phyloP scores from a whole-genome alignment of 495 filamentous ascomycete species.

The Penicillium turbatum region DNA sequence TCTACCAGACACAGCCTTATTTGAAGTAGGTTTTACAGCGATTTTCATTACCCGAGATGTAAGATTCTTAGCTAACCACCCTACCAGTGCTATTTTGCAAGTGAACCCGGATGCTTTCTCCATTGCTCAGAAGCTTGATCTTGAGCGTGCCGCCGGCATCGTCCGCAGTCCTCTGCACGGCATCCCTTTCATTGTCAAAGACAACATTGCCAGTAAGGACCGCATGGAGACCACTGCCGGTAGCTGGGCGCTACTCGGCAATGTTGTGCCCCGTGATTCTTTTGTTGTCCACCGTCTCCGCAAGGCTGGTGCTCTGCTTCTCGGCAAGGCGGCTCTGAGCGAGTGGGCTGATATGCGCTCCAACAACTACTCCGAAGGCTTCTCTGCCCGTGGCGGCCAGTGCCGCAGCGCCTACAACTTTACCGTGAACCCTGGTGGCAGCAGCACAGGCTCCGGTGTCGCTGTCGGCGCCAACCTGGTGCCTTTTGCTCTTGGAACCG shows the following conservation, averaged over 20 bases:
- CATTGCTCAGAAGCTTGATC: constrained; percentile 56
- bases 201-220: constrained; percentile 69
- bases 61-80: not conserved
- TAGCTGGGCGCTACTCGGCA: constrained; percentile 57
- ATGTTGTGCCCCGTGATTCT: constrained; percentile 62
- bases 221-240: constrained; percentile 64
- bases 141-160: constrained; percentile 50
- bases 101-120: constrained; percentile 57
- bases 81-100: constrained; percentile 50
- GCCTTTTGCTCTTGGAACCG: constrained; percentile 63
- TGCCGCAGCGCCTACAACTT: constrained; percentile 63
- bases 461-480: constrained; percentile 60
- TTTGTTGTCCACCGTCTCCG: constrained; percentile 57
- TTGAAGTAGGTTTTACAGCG: constrained; percentile 46
- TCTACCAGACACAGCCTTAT: constrained; percentile 52
- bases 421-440: constrained; percentile 63
- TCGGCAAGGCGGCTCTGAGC: constrained; percentile 65
- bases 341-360: constrained; percentile 76
- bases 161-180: constrained; percentile 62
- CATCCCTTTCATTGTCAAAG: constrained; percentile 70
- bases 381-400: constrained; percentile 63
- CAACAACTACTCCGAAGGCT: constrained; percentile 67
- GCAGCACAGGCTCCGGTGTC: constrained; percentile 58
- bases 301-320: constrained; percentile 59
- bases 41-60: not conserved